Evolutionary conservation across 2,329 filamentous ascomycete species (phyloP).

Genomic region (Coniochaeta sp.): DNA sequence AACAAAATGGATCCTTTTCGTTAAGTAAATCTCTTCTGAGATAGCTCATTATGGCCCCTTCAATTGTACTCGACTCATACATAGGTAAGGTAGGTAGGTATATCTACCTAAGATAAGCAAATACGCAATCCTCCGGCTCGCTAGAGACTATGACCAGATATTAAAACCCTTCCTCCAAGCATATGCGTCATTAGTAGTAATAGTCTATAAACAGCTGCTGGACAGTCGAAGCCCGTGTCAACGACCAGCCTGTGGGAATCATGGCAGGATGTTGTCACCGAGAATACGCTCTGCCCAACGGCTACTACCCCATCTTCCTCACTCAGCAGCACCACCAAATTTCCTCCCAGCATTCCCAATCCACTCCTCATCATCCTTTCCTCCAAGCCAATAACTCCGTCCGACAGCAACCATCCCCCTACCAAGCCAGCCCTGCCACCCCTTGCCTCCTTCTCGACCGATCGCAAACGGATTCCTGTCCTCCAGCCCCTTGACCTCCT

Average conservation of each 20-base stretch:
- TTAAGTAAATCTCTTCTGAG: too few species aligned
- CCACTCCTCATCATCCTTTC: conserved; percentile 61
- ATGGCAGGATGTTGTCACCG: neutral
- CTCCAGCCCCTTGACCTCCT: conserved; percentile 34
- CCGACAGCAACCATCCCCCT: conserved; percentile 69
- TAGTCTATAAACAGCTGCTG: too few species aligned
- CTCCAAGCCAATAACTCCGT: conserved; percentile 73
- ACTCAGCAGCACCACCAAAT: conserved; percentile 13
- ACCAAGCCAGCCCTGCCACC: conserved; percentile 74
- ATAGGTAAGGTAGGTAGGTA: too few species aligned
- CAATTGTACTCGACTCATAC: too few species aligned
- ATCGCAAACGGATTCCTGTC: conserved; percentile 56
- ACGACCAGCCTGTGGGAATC: neutral
- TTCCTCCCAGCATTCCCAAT: conserved; percentile 46
- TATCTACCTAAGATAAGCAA: too few species aligned
- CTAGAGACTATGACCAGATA: too few species aligned
- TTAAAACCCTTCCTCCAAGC: too few species aligned
- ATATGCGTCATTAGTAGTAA: too few species aligned
- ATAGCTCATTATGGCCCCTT: too few species aligned
- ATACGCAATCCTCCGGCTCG: neutral
- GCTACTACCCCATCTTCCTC: neutral
- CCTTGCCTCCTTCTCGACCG: conserved; percentile 65
- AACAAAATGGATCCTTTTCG: too few species aligned
- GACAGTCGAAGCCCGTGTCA: neutral
- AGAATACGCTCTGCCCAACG: neutral